Conservation (phyloP, 2,329 filamentous ascomycete genomes). For the Ophidiomyces ophidiicola region DNA sequence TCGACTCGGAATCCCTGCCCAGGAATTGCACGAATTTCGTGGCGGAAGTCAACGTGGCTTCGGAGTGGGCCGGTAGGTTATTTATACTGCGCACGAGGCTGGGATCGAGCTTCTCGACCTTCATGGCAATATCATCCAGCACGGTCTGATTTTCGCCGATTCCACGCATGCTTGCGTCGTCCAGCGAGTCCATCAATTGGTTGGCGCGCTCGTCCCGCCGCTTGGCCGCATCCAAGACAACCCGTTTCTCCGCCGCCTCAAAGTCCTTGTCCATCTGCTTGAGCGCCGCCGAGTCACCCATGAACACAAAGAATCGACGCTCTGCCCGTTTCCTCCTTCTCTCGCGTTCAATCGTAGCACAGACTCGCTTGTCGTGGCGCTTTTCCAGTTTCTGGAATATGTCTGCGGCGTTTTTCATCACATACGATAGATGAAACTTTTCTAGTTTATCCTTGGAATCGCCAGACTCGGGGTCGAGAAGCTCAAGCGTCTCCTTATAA, state of each 20-base stretch:
- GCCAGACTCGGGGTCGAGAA: slow-evolving; percentile 32
- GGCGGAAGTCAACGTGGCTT: slow-evolving; percentile 18
- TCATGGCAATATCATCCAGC: slow-evolving; percentile 37
- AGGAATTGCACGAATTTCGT: slow-evolving; percentile 31
- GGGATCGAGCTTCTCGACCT: slow-evolving; percentile 30
- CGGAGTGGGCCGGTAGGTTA: slow-evolving; percentile 26
- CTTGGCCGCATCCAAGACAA: slow-evolving; percentile 38
- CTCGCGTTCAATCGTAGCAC: slow-evolving; percentile 43
- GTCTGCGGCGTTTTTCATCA: slow-evolving; percentile 36
- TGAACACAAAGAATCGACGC: slow-evolving; percentile 39
- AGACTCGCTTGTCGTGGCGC: slow-evolving; percentile 39
- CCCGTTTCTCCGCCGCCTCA: slow-evolving; percentile 41
- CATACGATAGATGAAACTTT: slow-evolving; percentile 30
- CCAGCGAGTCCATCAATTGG: slow-evolving; percentile 39
- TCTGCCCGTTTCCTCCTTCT: slow-evolving; percentile 44
- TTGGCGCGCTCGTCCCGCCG: slow-evolving; percentile 40
- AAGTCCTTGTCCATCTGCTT: slow-evolving; percentile 39
- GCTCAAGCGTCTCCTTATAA: slow-evolving; percentile 34
- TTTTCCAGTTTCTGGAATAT: slow-evolving; percentile 39
- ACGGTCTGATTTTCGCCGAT: slow-evolving; percentile 41
- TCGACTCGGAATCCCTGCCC: slow-evolving; percentile 34
- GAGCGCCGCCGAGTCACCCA: slow-evolving; percentile 40
- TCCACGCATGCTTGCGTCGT: slow-evolving; percentile 40
- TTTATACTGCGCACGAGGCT: slow-evolving; percentile 24
- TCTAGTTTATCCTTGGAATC: slow-evolving; percentile 16